Percentiles rank a stretch among this genome's conserved stretches.
These are phyloP conservation scores for Leccinum angustisporum DNA, from an alignment of 1,284 basidiomycete species.

Conservation along the genomic window DNA sequence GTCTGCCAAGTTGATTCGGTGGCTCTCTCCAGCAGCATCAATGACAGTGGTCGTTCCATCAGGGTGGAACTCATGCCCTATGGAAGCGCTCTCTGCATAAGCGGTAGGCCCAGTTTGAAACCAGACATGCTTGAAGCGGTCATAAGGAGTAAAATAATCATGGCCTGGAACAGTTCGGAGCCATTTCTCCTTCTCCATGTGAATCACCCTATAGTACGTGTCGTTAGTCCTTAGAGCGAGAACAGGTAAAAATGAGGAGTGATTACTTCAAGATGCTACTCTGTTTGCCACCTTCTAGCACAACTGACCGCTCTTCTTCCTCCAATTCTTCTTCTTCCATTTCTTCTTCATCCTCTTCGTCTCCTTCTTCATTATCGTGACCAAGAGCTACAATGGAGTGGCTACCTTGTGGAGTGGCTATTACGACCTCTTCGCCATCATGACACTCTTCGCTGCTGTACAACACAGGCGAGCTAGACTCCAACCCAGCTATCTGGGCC, in stretches of 20 bases:
- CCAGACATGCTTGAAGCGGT: constrained; percentile 7
- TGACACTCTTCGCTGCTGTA: not conserved
- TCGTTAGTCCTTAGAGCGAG: not conserved
- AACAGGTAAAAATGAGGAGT: not conserved
- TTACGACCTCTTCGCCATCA: not conserved
- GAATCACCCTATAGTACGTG: not conserved
- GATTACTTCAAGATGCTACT: not conserved
- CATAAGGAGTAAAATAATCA: constrained; percentile 2
- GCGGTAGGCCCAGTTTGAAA: not conserved
- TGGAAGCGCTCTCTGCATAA: constrained; percentile 1
- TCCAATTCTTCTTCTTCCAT: not conserved
- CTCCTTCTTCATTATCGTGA: not conserved
- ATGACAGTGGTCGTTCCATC: not conserved
- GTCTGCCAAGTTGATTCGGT: not conserved
- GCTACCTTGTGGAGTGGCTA: no score
- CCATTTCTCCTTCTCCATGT: constrained; percentile 5
- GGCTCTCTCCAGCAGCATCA: not conserved
- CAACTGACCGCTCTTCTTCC: not conserved
- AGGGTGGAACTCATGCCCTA: constrained; percentile 2
- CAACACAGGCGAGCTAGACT: not conserved
- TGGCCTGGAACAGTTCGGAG: not conserved
- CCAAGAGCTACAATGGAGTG: no score
- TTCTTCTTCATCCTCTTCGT: not conserved
- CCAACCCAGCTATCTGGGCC: not conserved
- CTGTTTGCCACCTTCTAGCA: not conserved